Evolutionary conservation across 208 protist genomes (phyloP), one percentile per base, ranked within the genome.

Genomic region (Phytomonas sp.): DNA sequence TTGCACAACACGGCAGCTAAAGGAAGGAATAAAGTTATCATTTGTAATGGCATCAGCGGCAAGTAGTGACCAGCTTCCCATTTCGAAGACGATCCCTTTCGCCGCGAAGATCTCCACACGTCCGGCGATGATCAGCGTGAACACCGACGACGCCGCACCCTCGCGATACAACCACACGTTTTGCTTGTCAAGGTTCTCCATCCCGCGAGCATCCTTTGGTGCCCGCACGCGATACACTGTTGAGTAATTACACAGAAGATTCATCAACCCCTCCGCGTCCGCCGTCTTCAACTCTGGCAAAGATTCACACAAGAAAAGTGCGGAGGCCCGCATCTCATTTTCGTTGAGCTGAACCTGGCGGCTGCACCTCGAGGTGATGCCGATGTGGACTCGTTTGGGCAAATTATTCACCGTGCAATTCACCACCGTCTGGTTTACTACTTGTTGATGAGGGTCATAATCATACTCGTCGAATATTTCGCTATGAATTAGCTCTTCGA

Each of bases 391-490:
- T 11, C 29, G 29, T 19, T 37, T 32, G 12, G 31, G 31, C 60
- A 64, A 26, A 37, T 49, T 69, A 37, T n/a, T 60, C 29, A 69
- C 65, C 16, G 67, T 29, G 61, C 70, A 56, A 14, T 60, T 56
- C 40, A 62, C 33, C 0, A 49, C 34, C 7, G 73, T 49, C 30
- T 67, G 60, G 45, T 29, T 62, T 62, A 61, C 52, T 11, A 36
- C 45, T 8, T 71, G 69, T 45, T 75, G 69, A 29, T 79, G 74
- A 14, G 88, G 87, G 67, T 82, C 88, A 12, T 82, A 69, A 77
- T 99, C 97, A 65, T 94, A 97, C 82, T 99, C 97, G 79, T 99
- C 97, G 32, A 98, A 91, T 76, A 99, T 98, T 77, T 99, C 97
- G 64, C 95, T 96, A 74, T 96, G 88, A 72, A 99, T 97, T 60